phyloP scores from a whole-genome alignment of 106 monocot genomes.

The Amphibolis antarctica region DNA sequence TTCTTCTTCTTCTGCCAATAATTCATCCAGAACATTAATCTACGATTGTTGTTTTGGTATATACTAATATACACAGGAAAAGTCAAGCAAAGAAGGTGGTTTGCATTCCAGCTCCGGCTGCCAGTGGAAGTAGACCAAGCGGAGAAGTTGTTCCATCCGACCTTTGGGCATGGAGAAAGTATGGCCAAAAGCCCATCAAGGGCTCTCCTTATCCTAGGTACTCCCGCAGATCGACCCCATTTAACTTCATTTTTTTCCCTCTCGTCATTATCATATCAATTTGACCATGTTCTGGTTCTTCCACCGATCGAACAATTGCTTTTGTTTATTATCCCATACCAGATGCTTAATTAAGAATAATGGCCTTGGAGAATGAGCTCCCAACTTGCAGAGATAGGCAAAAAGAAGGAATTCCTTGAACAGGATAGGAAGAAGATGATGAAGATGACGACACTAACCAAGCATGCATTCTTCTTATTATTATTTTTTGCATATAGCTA shows the following conservation, averaged over 20 bases:
- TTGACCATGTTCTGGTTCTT: neutral
- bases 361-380: too few relatives aligned
- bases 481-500: neutral
- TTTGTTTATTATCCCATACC: too few relatives aligned
- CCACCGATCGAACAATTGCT: neutral
- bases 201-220: slow-evolving; percentile 96
- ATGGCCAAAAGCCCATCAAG: slow-evolving; percentile 93
- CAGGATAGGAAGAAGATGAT: too few relatives aligned
- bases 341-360: too few relatives aligned
- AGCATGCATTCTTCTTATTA: neutral
- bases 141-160: slow-evolving; percentile 93
- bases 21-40: neutral
- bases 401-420: too few relatives aligned
- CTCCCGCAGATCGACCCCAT: neutral
- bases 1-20: neutral
- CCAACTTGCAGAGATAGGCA: too few relatives aligned
- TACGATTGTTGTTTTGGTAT: neutral
- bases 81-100: slow-evolving; percentile 91
- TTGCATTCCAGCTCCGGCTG: slow-evolving; percentile 84
- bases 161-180: slow-evolving; percentile 98
- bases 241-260: neutral
- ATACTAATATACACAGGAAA: slow-evolving; percentile 40
- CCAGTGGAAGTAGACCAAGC: slow-evolving; percentile 45
- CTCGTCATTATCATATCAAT: neutral
- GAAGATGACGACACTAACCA: neutral